A percentile compares a stretch with the other conserved stretches of the same genome.
Conservation (phyloP, 2,329 filamentous ascomycete species). For the Fusarium pseudoanthophilum region DNA sequence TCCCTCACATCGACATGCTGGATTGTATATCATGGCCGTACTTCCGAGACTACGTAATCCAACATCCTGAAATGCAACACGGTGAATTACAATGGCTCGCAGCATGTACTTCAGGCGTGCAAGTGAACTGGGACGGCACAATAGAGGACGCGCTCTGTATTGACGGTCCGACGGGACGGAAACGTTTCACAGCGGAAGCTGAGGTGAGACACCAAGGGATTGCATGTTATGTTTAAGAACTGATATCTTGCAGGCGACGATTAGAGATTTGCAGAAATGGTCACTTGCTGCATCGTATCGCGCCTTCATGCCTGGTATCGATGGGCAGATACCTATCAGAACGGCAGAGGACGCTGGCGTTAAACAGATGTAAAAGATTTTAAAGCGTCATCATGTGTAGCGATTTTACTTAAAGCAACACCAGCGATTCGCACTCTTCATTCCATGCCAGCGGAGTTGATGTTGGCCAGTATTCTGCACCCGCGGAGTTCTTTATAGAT, state of each 20-base stretch:
- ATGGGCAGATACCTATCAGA: constrained; percentile 25
- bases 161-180: background rate
- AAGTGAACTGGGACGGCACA: background rate
- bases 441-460: background rate
- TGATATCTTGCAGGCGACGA: background rate
- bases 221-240: accelerated
- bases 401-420: background rate
- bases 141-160: constrained; percentile 6
- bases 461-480: background rate
- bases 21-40: constrained; percentile 21
- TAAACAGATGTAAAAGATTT: background rate
- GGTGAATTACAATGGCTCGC: constrained; percentile 18
- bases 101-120: constrained; percentile 1
- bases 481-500: background rate
- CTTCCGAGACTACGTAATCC: constrained; percentile 11
- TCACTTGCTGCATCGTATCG: constrained; percentile 23
- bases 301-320: constrained; percentile 14
- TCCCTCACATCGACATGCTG: constrained; percentile 17
- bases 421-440: background rate
- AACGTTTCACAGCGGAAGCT: constrained; percentile 2
- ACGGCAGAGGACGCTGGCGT: background rate
- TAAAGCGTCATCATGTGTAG: background rate
- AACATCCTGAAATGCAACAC: constrained; percentile 17
- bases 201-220: background rate
- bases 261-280: constrained; percentile 6